Base-by-base conservation (phyloP, 345 rosid species). In the Bretschneidera sinensis region DNA sequence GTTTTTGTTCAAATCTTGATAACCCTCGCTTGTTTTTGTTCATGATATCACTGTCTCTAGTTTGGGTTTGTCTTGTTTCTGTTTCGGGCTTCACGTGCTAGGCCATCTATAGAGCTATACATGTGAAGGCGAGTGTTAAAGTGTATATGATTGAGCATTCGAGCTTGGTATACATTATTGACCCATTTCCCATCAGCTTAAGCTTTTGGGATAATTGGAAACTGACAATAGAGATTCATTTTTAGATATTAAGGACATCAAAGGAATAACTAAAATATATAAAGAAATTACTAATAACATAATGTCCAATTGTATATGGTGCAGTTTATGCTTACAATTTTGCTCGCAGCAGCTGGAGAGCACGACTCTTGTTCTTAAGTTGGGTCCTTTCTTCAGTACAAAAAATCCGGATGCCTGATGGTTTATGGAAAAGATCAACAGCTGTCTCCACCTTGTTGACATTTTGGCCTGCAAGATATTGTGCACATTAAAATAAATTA, bases 401-500 rank as follows among this genome's bases (percentile, higher is more conserved):
- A 73, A 94, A 89, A 62, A 94, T 89, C 71, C 97, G 92, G 54
- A 94, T 90, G 65, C 99, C 97, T 0, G 92, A 80, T 64, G 97
- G 97, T 73, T 94, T 94, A 55, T 94, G 92, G 73, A 90, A 35
- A 68, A 94, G 87, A 84, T 94, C 96, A 71, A 87, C 80, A 25
- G 99, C 97, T 48, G 97, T 92, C 83, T 94, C 99, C 57, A 94
- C 99, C 81, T 89, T 89, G 83, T 86, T 94, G 63, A 87, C 99
- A 76, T 94, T 94, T 74, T 90, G 96, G 35, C 97, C 99, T 92
- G 95, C 70, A 78, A 20, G 34, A 72, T 43, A 57, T n/a, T n/a
- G n/a, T n/a, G n/a, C n/a, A n/a, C n/a, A 17, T 34, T 9, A n/a
- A n/a, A 57, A 33, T 55, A 9, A 31, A 39, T 11, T 39, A 5